Conservation (phyloP, 257 asterid species). For the Orobanche coerulescens region DNA sequence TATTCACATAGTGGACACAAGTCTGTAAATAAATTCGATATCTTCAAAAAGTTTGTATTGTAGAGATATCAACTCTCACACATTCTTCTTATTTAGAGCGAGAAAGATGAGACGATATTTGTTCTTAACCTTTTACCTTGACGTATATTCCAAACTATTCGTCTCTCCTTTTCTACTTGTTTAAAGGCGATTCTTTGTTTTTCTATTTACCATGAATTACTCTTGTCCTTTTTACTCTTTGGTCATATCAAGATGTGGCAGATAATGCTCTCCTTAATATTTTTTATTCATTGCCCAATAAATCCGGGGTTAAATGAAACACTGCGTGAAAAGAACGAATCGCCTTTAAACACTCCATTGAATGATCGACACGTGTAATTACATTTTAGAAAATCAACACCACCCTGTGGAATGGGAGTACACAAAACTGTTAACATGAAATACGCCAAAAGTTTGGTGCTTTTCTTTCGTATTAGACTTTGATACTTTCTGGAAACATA, state of each 20-base stretch:
- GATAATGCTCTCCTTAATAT: neutral
- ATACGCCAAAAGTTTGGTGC: neutral
- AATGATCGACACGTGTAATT: neutral
- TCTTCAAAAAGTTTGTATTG: no score
- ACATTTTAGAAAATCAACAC: neutral
- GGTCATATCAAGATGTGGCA: neutral
- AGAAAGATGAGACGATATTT: neutral
- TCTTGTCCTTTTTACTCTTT: no score
- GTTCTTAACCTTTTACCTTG: neutral
- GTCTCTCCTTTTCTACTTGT: no score
- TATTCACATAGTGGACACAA: neutral
- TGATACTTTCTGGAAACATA: constrained; percentile 5
- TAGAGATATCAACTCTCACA: neutral
- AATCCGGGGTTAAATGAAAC: no score
- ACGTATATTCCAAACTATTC: no score
- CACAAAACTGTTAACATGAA: no score
- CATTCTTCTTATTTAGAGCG: neutral
- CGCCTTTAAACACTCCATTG: neutral
- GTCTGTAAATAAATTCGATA: neutral
- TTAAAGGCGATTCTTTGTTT: no score
- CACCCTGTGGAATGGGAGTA: neutral
- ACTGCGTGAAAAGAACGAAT: no score
- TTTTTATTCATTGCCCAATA: neutral
- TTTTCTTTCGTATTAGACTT: neutral
- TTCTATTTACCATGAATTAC: no score